Evolutionary conservation across 192 early-diverging fungal genomes (phyloP), one percentile per base, ranked within the genome.

Genomic region (Podila horticola): DNA sequence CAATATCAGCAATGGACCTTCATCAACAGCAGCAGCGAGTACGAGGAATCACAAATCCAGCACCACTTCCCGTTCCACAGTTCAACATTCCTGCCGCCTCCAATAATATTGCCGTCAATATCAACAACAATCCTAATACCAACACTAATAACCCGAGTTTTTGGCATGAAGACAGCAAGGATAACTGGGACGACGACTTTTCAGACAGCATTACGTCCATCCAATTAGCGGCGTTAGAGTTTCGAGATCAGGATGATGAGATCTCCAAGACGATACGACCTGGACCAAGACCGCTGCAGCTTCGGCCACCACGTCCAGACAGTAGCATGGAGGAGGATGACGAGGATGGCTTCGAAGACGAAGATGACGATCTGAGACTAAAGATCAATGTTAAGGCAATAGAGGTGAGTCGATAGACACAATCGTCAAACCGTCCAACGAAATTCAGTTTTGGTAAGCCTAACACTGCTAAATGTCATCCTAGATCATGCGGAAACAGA

Each of bases 131-230:
- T 4, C 58, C 30, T 17, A 81, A 72, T 50, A n/a, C 52, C 20
- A 55, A 8, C 24, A 24, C 19, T 24, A 50, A 12, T 50, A 34
- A 48, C 10, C 31, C 7, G 41, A 66, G 29, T 22, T 77, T 65
- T 38, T 74, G 82, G 28, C 74, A 74, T 17, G 81, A 79, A 20
- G 33, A 52, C 36, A 58, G 31, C 22, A 61, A 58, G 2, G 71
- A 82, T 45, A 85, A 79, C 57, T 85, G 84, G 84, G 84, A 85
- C 60, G 84, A 82, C 52, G 84, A 82, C 62, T 82, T 82, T 75
- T 74, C 68, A 28, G 84, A 82, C 31, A 71, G 79, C 0, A 79
- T 82, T 20, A 34, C 63, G 20, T 81, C 74, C 4, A 55, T 76
- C 19, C 79, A 82, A 48, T 34, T 85, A 7, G 77, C 77, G 20